Evolutionary conservation across 129 eudicot genomes (phyloP).

Genomic region (Kitagawia praeruptora): DNA sequence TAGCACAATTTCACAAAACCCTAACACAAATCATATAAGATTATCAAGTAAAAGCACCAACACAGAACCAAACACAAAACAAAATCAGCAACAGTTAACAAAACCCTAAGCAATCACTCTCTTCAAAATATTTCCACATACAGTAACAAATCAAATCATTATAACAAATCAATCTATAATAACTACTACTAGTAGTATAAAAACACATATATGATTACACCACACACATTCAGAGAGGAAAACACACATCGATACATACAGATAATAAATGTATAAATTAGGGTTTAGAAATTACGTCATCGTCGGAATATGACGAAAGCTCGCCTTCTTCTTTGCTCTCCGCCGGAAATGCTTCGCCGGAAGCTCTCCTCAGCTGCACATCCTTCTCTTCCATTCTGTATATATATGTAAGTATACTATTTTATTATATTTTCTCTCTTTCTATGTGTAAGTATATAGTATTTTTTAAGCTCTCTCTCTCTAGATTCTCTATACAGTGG

Average conservation of each 20-base stretch:
- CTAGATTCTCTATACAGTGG: not conserved
- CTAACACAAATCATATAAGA: not conserved
- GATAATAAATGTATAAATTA: not conserved
- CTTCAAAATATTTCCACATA: not conserved
- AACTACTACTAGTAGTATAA: not conserved
- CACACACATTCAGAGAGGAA: not conserved
- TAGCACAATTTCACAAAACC: not conserved
- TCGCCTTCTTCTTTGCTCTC: slow-evolving; percentile 33
- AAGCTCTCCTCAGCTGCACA: slow-evolving; percentile 2
- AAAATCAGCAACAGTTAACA: not conserved
- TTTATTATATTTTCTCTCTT: too few relatives aligned
- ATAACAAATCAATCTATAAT: not conserved
- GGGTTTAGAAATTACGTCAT: slow-evolving; percentile 5
- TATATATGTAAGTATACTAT: not conserved
- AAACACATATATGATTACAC: not conserved
- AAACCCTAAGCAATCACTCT: not conserved
- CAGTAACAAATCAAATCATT: not conserved
- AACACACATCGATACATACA: not conserved
- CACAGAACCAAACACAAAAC: not conserved
- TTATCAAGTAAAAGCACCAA: not conserved
- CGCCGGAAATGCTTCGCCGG: not conserved
- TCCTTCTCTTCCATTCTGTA: not conserved
- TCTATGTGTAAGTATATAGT: too few relatives aligned
- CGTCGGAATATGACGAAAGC: slow-evolving; percentile 23
- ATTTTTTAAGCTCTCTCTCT: slow-evolving; percentile 27